These are phyloP conservation scores for Annulohypoxylon stygium DNA, from an alignment of 495 filamentous ascomycete genomes.

Conservation along the genomic window DNA sequence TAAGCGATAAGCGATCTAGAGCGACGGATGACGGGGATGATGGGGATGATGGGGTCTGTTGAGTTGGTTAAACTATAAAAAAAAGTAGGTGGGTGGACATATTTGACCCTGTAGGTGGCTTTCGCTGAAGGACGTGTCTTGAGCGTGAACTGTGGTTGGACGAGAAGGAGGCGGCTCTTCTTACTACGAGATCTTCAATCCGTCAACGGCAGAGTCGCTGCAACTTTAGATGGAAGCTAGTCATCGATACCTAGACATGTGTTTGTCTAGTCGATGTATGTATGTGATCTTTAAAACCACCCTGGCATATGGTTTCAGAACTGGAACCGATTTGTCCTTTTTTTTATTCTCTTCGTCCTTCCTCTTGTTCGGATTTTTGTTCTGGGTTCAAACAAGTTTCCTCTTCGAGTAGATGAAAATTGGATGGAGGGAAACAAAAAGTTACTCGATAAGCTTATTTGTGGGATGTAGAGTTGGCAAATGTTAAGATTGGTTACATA, in stretches of 20 bases:
- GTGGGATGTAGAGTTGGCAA: not conserved
- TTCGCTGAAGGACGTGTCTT: slow-evolving; percentile 49
- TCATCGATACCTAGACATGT: slow-evolving; percentile 4
- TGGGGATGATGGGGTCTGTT: slow-evolving; percentile 17
- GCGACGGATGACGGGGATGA: slow-evolving; percentile 17
- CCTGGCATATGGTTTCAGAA: slow-evolving; percentile 17
- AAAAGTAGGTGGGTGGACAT: slow-evolving; percentile 34
- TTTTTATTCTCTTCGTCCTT: not conserved
- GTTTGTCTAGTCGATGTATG: not conserved
- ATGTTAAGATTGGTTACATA: slow-evolving; percentile 1
- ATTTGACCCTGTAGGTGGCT: slow-evolving; percentile 46
- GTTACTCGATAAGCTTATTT: slow-evolving; percentile 1
- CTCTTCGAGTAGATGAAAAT: not conserved
- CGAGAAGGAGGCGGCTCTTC: slow-evolving; percentile 35
- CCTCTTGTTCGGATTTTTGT: too few relatives aligned
- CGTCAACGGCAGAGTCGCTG: slow-evolving; percentile 6
- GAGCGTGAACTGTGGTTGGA: slow-evolving; percentile 50
- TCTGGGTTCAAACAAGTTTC: not conserved
- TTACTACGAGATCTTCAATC: slow-evolving; percentile 18
- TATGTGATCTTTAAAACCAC: slow-evolving; percentile 10
- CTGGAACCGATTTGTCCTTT: slow-evolving; percentile 18
- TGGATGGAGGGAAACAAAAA: not conserved
- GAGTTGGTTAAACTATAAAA: slow-evolving; percentile 29
- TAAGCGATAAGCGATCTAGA: slow-evolving; percentile 15
- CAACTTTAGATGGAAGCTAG: slow-evolving; percentile 13